Evolutionary conservation across 1,139 yeast genomes (phyloP).

Genomic region (Candida labiduridarum): DNA sequence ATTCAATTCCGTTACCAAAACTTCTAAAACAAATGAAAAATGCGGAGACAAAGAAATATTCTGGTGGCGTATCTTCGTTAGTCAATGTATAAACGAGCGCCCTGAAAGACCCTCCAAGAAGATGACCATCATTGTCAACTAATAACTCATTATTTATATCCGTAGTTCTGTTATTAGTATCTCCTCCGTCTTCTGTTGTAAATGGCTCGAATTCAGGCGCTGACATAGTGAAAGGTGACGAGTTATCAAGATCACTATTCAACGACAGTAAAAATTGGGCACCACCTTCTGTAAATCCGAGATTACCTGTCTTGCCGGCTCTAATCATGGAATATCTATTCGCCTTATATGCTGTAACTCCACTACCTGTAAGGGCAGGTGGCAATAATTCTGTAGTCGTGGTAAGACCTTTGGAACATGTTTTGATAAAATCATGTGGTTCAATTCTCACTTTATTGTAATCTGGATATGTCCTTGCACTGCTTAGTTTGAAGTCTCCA

Average conservation of each 20-base stretch:
- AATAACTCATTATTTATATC: constrained; percentile 42
- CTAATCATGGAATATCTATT: constrained; percentile 64
- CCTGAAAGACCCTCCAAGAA: constrained; percentile 79
- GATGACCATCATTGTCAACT: constrained; percentile 50
- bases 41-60: constrained; percentile 69
- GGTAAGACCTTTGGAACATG: constrained; percentile 65
- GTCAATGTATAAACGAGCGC: constrained; percentile 74
- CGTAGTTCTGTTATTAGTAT: background rate
- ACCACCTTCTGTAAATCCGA: constrained; percentile 61
- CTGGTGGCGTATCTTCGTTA: constrained; percentile 70
- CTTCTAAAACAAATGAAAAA: constrained; percentile 81
- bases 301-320: constrained; percentile 56
- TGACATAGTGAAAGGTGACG: constrained; percentile 45
- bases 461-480: constrained; percentile 73
- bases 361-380: constrained; percentile 10
- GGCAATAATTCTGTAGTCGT: constrained; percentile 32
- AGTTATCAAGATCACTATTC: constrained; percentile 33
- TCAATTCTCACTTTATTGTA: constrained; percentile 59
- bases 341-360: constrained; percentile 20
- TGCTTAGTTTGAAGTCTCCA: constrained; percentile 73
- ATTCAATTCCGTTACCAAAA: constrained; percentile 69
- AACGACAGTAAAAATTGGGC: constrained; percentile 51
- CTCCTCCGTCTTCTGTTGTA: constrained; percentile 21
- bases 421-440: constrained; percentile 63
- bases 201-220: constrained; percentile 42